Evolutionary conservation across 2,329 filamentous ascomycete genomes (phyloP).

Genomic region (Ophiobolus disseminans): DNA sequence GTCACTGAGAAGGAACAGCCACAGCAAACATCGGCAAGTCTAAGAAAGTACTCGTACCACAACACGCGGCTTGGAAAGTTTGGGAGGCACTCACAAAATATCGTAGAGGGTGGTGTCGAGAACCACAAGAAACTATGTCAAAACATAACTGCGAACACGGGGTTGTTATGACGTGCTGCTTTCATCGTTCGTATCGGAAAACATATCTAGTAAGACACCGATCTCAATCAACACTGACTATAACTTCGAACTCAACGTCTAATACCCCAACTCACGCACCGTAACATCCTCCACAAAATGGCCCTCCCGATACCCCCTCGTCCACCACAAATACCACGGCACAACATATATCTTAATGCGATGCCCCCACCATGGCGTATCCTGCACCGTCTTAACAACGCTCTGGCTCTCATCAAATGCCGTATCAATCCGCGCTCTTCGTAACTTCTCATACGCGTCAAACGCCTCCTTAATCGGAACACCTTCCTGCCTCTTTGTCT

Average conservation of each 20-base stretch:
- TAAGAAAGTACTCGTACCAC: no score
- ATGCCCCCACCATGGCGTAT: constrained; percentile 55
- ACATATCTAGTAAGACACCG: no score
- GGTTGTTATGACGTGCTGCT: no score
- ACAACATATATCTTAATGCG: constrained; percentile 54
- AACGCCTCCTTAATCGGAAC: constrained; percentile 54
- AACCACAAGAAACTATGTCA: no score
- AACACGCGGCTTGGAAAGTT: no score
- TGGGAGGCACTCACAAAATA: no score
- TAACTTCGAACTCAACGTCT: constrained; percentile 2
- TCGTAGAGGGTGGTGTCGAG: no score
- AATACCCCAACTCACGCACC: constrained; percentile 49
- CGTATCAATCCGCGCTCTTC: constrained; percentile 53
- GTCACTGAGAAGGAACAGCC: no score
- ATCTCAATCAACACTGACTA: not conserved
- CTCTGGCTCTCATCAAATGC: constrained; percentile 57
- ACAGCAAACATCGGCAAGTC: no score
- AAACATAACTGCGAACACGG: no score
- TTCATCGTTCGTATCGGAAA: no score
- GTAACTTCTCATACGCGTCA: constrained; percentile 56
- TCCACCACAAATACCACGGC: constrained; percentile 58
- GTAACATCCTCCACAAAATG: constrained; percentile 58
- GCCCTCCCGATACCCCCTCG: constrained; percentile 49
- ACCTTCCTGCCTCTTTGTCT: constrained; percentile 38
- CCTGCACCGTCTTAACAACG: constrained; percentile 54